Conservation (phyloP, 371 early-diverging fungal species). For the Mucor sp. region DNA sequence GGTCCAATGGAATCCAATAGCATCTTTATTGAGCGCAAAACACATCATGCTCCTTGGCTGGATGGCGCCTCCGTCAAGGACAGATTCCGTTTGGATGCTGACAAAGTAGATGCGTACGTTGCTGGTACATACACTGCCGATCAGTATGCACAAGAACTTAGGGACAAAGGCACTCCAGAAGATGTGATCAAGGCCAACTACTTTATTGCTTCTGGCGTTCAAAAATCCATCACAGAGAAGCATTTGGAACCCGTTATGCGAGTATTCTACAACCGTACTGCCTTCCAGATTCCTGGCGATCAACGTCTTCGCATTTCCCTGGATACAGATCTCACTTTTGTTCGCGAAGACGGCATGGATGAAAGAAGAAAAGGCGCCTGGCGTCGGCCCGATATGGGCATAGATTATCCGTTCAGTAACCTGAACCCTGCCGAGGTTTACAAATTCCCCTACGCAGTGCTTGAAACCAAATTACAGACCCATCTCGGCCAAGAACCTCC, state of each 20-base stretch:
- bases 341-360: slow-evolving; percentile 85
- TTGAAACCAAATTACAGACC: slow-evolving; percentile 91
- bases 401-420: slow-evolving; percentile 86
- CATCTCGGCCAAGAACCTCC: slow-evolving; percentile 91
- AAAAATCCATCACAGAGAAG: slow-evolving; percentile 74
- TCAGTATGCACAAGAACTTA: slow-evolving; percentile 75
- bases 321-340: slow-evolving; percentile 97
- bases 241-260: slow-evolving; percentile 86
- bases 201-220: slow-evolving; percentile 81
- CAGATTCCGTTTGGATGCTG: slow-evolving; percentile 91
- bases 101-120: slow-evolving; percentile 85
- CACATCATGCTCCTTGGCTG: slow-evolving; percentile 95
- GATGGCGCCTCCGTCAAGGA: slow-evolving; percentile 97
- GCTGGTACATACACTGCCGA: slow-evolving; percentile 81
- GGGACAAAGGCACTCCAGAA: slow-evolving; percentile 71
- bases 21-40: slow-evolving; percentile 98
- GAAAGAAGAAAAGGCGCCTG: slow-evolving; percentile 78
- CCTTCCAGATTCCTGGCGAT: slow-evolving; percentile 98
- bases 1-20: slow-evolving; percentile 58
- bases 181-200: slow-evolving; percentile 74
- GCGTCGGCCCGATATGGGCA: slow-evolving; percentile 89
- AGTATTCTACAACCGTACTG: slow-evolving; percentile 97
- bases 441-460: slow-evolving; percentile 47
- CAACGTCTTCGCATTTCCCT: slow-evolving; percentile 94
- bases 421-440: slow-evolving; percentile 66